Conservation (phyloP, 352 stramenopile genomes). For the Phytophthora melonis region DNA sequence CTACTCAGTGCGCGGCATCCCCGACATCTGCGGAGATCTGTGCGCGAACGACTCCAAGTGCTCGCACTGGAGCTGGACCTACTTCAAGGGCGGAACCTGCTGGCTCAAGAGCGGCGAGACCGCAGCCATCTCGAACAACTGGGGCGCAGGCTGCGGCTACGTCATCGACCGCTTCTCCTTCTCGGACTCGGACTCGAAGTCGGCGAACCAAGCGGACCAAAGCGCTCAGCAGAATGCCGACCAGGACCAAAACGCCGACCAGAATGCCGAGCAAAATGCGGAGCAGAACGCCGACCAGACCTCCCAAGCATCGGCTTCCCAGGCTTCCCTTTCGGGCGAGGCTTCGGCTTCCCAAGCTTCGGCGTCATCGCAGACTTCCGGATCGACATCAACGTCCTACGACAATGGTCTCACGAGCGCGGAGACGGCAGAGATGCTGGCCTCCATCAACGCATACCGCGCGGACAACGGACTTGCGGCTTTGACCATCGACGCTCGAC, state of each 20-base stretch:
- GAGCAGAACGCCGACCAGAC: conserved; percentile 21
- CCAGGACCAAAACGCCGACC: conserved; percentile 5
- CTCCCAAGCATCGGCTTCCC: background rate
- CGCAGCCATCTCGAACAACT: conserved; percentile 22
- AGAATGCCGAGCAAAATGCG: background rate
- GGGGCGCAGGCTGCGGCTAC: conserved; percentile 50
- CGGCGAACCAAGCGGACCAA: conserved; percentile 18
- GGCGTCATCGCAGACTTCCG: conserved; percentile 15
- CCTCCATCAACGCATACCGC: conserved; percentile 61
- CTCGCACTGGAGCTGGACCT: conserved; percentile 56
- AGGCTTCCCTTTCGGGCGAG: conserved; percentile 10
- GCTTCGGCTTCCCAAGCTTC: conserved; percentile 14
- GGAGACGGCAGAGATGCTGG: conserved; percentile 56
- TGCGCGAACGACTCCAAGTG: conserved; percentile 43
- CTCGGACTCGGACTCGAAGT: conserved; percentile 14
- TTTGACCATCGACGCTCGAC: conserved; percentile 51
- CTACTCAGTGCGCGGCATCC: conserved; percentile 35
- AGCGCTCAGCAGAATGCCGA: conserved; percentile 2
- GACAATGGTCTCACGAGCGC: conserved; percentile 48
- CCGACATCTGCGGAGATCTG: conserved; percentile 48
- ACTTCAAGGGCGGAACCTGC: conserved; percentile 50
- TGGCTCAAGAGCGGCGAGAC: conserved; percentile 55
- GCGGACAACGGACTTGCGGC: conserved; percentile 41
- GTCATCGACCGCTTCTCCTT: conserved; percentile 47
- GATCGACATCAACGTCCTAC: conserved; percentile 19